Percentiles rank a stretch among this genome's conserved stretches.
Conservation (phyloP, 129 eudicot species). For the Deinandra increscens region DNA sequence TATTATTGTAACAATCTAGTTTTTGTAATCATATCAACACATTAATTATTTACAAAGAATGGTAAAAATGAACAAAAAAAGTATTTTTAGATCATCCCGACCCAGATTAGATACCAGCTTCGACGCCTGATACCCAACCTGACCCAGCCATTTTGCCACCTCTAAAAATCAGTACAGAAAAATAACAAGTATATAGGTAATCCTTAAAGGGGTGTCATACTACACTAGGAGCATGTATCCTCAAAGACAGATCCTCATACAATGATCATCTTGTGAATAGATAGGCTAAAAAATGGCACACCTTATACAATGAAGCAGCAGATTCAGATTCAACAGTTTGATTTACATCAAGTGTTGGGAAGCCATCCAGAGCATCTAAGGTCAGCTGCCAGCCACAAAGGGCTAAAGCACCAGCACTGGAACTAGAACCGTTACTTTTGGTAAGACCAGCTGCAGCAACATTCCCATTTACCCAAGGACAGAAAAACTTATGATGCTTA, state of each 20-base stretch:
- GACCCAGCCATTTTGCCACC: neutral
- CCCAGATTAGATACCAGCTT: neutral
- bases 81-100: neutral
- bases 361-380: conserved; percentile 33
- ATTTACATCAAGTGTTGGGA: conserved; percentile 26
- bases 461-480: conserved; percentile 97
- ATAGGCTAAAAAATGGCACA: neutral
- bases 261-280: neutral
- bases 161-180: neutral
- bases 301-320: conserved; percentile 41
- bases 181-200: neutral
- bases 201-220: neutral
- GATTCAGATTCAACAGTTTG: conserved; percentile 33
- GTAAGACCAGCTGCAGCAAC: conserved; percentile 91
- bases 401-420: conserved; percentile 38
- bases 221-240: no score
- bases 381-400: conserved; percentile 41
- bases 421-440: conserved; percentile 57
- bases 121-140: neutral
- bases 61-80: neutral
- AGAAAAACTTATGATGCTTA: conserved; percentile 75
- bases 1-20: no score
- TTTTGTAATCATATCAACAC: neutral
- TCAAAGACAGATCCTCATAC: neutral
- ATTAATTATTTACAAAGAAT: no score